Base-by-base conservation (phyloP, 2,329 filamentous ascomycete genomes). In the Penicillium sp. region DNA sequence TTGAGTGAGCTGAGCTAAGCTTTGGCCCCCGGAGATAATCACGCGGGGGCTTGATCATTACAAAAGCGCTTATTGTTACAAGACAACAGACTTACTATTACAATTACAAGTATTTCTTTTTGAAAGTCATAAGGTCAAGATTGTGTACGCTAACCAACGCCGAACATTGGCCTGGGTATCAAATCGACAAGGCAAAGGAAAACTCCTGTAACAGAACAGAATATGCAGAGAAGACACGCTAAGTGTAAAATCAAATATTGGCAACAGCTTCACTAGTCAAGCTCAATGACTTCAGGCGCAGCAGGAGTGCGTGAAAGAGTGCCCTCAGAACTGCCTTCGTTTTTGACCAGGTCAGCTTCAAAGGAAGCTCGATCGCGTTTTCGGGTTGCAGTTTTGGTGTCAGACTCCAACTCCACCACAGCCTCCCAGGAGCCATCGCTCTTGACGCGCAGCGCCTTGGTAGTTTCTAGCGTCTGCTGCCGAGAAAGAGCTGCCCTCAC, bases 371-470 rank as follows among this genome's bases (percentile, higher is more conserved):
- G 47, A 11, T 67, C 66, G 26, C 61, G 55, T 18, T 58, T 33
- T 28, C 61, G 62, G 52, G 64, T 63, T 21, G 35, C 12, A 46
- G 47, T 49, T 23, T 20, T 56, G 18, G 55, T 26, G 43, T 57
- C 11, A 8, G 33, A 47, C 5, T 71, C 67, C 9, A 61, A 52
- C 5, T 76, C 71, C 8, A 63, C 61, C 60, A 80, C 83, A 3
- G 81, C 71, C 50, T 75, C 77, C 90, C 89, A 94, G 1, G 71
- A 77, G 0, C 89, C 88, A 68, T 90, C 82, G 1, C 79, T 73
- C 18, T 81, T 75, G 1, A 92, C 81, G 5, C 83, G 71, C 53
- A 93, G 87, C 1, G 83, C 80, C 61, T 84, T 83, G 0, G 77
- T 79, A 21, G 78, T 75, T 3, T 76, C 71, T 28, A 85, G 66